Evolutionary conservation across 768 basidiomycete species (phyloP).

Genomic region (Dentipellis fragilis): DNA sequence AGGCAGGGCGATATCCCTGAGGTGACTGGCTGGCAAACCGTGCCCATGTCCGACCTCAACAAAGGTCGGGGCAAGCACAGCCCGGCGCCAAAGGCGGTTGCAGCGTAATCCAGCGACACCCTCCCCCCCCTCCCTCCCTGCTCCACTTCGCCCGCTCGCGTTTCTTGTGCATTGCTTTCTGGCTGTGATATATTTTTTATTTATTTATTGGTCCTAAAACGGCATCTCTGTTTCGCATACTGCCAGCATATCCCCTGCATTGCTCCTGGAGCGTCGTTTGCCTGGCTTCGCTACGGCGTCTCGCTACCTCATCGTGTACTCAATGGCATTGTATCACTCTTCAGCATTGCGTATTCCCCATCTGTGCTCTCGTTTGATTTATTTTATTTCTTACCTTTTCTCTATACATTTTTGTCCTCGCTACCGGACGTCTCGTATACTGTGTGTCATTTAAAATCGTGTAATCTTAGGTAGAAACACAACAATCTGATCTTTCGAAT

Average conservation of each 20-base stretch:
- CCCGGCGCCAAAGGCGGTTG: constrained; percentile 16
- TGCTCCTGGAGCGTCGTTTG: constrained; percentile 10
- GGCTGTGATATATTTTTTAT: constrained; percentile 15
- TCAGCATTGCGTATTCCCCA: constrained; percentile 13
- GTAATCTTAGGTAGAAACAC: constrained; percentile 15
- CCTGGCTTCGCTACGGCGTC: neutral
- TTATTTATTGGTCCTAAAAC: constrained; percentile 15
- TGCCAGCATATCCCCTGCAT: constrained; percentile 8
- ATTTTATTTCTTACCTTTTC: constrained; percentile 14
- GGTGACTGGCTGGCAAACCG: constrained; percentile 26
- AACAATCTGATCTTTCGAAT: neutral
- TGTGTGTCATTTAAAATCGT: constrained; percentile 9
- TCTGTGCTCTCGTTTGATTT: constrained; percentile 7
- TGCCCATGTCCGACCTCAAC: constrained; percentile 20
- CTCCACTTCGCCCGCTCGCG: neutral
- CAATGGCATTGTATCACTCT: constrained; percentile 16
- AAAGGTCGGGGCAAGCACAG: constrained; percentile 13
- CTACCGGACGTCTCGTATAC: constrained; percentile 9
- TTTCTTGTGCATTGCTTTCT: constrained; percentile 4
- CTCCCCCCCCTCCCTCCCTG: neutral
- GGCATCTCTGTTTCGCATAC: constrained; percentile 9
- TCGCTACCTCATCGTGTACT: constrained; percentile 13
- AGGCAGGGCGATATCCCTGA: constrained; percentile 16
- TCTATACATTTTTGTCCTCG: neutral
- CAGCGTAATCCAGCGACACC: constrained; percentile 10